Evolutionary conservation across 495 filamentous ascomycete genomes (phyloP).

Genomic region (Annulohypoxylon moriforme): DNA sequence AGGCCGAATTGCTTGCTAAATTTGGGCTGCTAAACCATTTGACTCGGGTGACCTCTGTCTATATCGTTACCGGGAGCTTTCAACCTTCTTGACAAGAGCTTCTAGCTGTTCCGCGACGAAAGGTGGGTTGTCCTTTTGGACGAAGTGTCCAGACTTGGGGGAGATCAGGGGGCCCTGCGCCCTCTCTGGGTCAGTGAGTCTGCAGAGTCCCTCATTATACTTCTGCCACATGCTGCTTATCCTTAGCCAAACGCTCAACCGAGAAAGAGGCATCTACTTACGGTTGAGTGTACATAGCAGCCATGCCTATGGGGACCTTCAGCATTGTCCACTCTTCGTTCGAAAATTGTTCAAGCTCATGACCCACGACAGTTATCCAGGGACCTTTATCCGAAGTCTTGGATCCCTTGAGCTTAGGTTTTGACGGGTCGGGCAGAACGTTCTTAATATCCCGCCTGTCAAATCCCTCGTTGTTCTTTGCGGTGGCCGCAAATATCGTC

Average conservation of each 20-base stretch:
- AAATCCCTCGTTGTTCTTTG: conserved; percentile 61
- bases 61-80: conserved; percentile 9
- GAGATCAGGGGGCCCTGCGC: conserved; percentile 60
- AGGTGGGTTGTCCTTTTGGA: conserved; percentile 61
- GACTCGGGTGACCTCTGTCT: not conserved
- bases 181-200: conserved; percentile 54
- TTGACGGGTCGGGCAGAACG: conserved; percentile 52
- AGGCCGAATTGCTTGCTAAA: too few species aligned
- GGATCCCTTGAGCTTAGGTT: conserved; percentile 38
- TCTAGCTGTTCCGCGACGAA: conserved; percentile 58
- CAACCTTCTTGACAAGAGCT: conserved; percentile 48
- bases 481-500: conserved; percentile 55
- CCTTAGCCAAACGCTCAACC: conserved; percentile 48
- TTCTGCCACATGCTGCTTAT: conserved; percentile 55
- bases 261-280: conserved; percentile 47
- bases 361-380: conserved; percentile 58
- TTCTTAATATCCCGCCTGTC: conserved; percentile 54
- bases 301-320: conserved; percentile 44
- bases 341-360: conserved; percentile 60
- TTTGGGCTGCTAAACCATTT: too few species aligned
- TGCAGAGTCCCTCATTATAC: conserved; percentile 59
- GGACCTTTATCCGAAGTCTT: conserved; percentile 53
- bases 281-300: conserved; percentile 38
- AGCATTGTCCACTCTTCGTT: conserved; percentile 50
- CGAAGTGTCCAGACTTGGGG: conserved; percentile 60